These are phyloP conservation scores for Balakata baccata DNA, from an alignment of 345 rosid genomes.

Conservation along the genomic window DNA sequence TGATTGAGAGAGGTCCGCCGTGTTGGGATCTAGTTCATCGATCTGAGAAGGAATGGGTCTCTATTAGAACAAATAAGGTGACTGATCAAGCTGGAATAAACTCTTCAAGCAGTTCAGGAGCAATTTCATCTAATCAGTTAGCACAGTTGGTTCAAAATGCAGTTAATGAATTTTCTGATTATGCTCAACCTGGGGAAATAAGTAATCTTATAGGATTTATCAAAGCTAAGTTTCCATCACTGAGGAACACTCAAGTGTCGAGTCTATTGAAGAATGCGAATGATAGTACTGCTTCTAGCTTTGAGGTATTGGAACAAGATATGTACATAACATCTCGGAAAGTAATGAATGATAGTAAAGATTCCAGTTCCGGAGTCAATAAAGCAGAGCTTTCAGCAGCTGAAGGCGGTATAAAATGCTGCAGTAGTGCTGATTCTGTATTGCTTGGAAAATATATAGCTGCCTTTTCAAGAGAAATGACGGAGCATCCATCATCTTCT, in stretches of 20 bases:
- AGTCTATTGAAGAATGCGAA: slow-evolving; percentile 38
- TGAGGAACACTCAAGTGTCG: slow-evolving; percentile 43
- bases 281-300: slow-evolving; percentile 32
- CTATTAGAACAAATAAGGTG: slow-evolving; percentile 28
- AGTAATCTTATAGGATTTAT: slow-evolving; percentile 52
- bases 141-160: slow-evolving; percentile 46
- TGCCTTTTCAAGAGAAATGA: slow-evolving; percentile 44
- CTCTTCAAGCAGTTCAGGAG: slow-evolving; percentile 35
- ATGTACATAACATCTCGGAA: slow-evolving; percentile 44
- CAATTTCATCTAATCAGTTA: slow-evolving; percentile 39
- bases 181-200: slow-evolving; percentile 44
- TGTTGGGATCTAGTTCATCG: slow-evolving; percentile 59
- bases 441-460: slow-evolving; percentile 48
- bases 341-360: slow-evolving; percentile 33
- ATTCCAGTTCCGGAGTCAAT: slow-evolving; percentile 23
- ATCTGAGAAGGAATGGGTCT: slow-evolving; percentile 35
- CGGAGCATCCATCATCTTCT: slow-evolving; percentile 41
- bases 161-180: slow-evolving; percentile 36
- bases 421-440: slow-evolving; percentile 41
- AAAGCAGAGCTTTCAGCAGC: slow-evolving; percentile 28
- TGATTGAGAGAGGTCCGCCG: slow-evolving; percentile 63
- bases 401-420: slow-evolving; percentile 32
- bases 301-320: slow-evolving; percentile 63
- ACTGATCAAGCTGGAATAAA: slow-evolving; percentile 32
- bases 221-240: slow-evolving; percentile 45